Evolutionary conservation across 441 rosid species (phyloP).

Genomic region (Pelargonium cotyledonis): DNA sequence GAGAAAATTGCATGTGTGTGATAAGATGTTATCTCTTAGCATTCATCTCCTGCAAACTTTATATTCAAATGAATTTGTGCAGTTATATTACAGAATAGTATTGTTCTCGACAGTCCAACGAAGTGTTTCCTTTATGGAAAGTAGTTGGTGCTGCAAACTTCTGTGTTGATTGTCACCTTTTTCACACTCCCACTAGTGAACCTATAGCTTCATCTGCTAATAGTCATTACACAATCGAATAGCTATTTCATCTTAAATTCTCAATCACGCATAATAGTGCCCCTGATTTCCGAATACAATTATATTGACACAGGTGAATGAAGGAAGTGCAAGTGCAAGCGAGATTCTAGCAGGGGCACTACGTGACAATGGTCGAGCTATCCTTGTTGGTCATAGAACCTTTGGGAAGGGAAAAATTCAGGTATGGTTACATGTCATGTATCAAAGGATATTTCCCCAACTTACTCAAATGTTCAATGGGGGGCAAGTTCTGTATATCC

Average conservation of each 20-base stretch:
- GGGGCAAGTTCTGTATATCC: background rate
- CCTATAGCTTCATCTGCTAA: slow-evolving; percentile 2
- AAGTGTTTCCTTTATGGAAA: too few relatives aligned
- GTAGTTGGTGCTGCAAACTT: background rate
- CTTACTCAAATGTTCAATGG: background rate
- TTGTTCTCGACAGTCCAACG: too few relatives aligned
- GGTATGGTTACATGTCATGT: slow-evolving; percentile 29
- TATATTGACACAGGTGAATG: slow-evolving; percentile 53
- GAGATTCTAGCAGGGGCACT: slow-evolving; percentile 92
- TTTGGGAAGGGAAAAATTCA: slow-evolving; percentile 91
- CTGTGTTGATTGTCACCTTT: background rate
- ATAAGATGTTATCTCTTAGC: background rate
- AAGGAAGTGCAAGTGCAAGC: slow-evolving; percentile 92
- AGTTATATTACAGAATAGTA: too few relatives aligned
- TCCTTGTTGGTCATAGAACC: slow-evolving; percentile 77
- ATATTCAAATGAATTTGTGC: too few relatives aligned
- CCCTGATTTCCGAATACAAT: background rate
- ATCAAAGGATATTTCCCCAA: background rate
- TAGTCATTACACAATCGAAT: background rate
- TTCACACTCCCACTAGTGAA: background rate
- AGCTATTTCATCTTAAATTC: background rate
- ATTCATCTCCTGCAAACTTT: background rate
- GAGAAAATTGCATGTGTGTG: background rate
- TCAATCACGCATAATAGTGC: background rate
- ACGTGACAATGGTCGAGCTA: slow-evolving; percentile 84